Percentiles rank a stretch among this genome's conserved stretches.
Evolutionary conservation across 2,329 filamentous ascomycete species (phyloP).

Genomic region (Penicillium sp.): DNA sequence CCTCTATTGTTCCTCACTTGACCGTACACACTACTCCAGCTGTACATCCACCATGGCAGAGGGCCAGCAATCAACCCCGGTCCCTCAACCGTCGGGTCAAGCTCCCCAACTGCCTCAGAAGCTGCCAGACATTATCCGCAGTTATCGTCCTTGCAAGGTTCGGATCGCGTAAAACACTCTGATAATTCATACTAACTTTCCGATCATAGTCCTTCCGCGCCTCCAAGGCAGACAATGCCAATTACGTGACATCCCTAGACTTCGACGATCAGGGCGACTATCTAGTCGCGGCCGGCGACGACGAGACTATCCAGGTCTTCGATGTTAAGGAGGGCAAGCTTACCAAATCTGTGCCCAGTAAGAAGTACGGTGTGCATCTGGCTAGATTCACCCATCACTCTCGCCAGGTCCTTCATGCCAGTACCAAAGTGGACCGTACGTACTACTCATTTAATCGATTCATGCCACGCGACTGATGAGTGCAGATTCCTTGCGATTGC

Average conservation of each 20-base stretch:
- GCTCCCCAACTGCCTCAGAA: slow-evolving; percentile 50
- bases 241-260: slow-evolving; percentile 80
- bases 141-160: slow-evolving; percentile 75
- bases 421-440: slow-evolving; percentile 84
- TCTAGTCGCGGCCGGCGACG: slow-evolving; percentile 82
- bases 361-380: slow-evolving; percentile 94
- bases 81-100: slow-evolving; percentile 22
- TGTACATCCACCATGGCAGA: slow-evolving; percentile 25
- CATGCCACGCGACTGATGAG: slow-evolving; percentile 2
- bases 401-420: slow-evolving; percentile 89
- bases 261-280: slow-evolving; percentile 95
- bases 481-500: slow-evolving; percentile 68
- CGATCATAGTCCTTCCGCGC: slow-evolving; percentile 29
- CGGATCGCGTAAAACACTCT: neutral
- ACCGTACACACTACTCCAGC: neutral
- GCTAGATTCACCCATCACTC: slow-evolving; percentile 91
- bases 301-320: slow-evolving; percentile 93
- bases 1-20: neutral
- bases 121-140: slow-evolving; percentile 70
- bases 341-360: slow-evolving; percentile 83
- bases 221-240: slow-evolving; percentile 40
- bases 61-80: slow-evolving; percentile 22
- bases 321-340: slow-evolving; percentile 86
- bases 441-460: neutral
- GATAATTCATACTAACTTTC: slow-evolving; percentile 7